Evolutionary conservation across 345 rosid species (phyloP).

Genomic region (Adansonia digitata): DNA sequence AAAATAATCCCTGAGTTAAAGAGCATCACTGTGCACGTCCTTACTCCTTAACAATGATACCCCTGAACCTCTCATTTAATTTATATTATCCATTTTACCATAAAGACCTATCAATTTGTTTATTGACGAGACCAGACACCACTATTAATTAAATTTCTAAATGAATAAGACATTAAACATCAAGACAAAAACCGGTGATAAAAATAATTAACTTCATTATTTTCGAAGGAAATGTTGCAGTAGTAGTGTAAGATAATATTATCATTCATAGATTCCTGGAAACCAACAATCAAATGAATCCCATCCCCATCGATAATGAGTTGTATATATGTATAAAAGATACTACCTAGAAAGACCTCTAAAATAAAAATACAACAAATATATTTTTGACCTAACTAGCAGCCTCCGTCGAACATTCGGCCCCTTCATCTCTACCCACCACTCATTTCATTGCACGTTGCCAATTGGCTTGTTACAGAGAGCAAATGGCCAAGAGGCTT

Average conservation of each 20-base stretch:
- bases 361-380: neutral
- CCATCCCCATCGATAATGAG: slow-evolving; percentile 9
- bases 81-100: slow-evolving; percentile 8
- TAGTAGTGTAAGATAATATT: neutral
- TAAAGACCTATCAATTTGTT: neutral
- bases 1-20: neutral
- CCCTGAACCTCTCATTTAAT: neutral
- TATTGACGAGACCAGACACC: neutral
- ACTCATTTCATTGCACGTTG: neutral
- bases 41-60: neutral
- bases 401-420: neutral
- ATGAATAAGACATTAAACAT: neutral
- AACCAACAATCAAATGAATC: slow-evolving; percentile 30
- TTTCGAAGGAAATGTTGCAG: neutral
- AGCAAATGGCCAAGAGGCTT: neutral
- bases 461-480: neutral
- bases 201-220: neutral
- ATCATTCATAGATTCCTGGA: neutral
- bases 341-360: neutral
- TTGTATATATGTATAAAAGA: neutral
- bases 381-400: neutral
- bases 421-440: neutral
- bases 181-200: neutral
- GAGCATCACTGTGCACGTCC: neutral
- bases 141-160: neutral